Conservation (phyloP, 148 eudicot species). For the Drosera capensis region DNA sequence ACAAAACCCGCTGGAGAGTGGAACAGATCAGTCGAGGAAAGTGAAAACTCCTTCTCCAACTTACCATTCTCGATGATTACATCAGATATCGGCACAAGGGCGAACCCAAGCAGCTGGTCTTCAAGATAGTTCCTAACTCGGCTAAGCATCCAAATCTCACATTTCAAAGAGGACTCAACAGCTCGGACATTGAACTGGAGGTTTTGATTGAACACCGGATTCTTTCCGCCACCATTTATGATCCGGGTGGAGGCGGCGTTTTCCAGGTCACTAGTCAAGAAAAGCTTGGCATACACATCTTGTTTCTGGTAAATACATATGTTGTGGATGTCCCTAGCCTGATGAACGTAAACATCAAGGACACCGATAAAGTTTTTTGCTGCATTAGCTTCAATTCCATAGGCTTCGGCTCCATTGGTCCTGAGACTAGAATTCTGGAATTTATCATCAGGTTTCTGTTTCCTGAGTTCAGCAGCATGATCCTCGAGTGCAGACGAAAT, state of each 20-base stretch:
- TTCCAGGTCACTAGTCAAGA: constrained; percentile 74
- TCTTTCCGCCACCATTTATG: constrained; percentile 80
- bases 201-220: constrained; percentile 72
- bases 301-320: constrained; percentile 96
- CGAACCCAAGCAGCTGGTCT: constrained; percentile 86
- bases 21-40: constrained; percentile 88
- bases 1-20: constrained; percentile 93
- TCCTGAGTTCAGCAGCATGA: too few species aligned
- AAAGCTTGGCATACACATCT: constrained; percentile 93
- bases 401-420: too few species aligned
- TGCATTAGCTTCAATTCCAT: too few species aligned
- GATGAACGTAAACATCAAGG: constrained; percentile 70
- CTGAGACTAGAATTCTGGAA: too few species aligned
- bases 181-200: constrained; percentile 43
- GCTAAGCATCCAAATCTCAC: constrained; percentile 97
- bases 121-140: constrained; percentile 88
- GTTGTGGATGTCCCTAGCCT: constrained; percentile 86
- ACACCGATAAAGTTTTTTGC: constrained; percentile 36
- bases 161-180: constrained; percentile 52
- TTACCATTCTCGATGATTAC: constrained; percentile 48
- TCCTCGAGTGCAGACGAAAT: too few species aligned
- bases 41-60: constrained; percentile 67
- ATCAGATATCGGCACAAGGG: constrained; percentile 77
- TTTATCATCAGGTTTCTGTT: too few species aligned
- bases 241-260: constrained; percentile 61